A percentile compares a stretch with the other conserved stretches of the same genome.
Evolutionary conservation across 2,329 filamentous ascomycete species (phyloP).

Genomic region (Amesomyces nigricolor): DNA sequence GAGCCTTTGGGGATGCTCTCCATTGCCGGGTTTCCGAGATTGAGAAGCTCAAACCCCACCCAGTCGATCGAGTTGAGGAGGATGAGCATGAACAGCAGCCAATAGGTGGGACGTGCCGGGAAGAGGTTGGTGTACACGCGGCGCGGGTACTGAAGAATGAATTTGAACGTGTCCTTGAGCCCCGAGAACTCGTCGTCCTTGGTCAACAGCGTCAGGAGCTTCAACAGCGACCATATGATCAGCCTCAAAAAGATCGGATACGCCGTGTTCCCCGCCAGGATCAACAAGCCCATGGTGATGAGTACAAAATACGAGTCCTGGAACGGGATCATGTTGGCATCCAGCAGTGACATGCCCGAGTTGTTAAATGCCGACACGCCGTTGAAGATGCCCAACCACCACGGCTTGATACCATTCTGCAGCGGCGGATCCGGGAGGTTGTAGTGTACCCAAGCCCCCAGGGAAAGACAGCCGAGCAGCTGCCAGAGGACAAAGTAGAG

Average conservation of each 20-base stretch:
- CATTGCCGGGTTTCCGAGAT: slow-evolving; percentile 54
- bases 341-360: slow-evolving; percentile 62
- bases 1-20: slow-evolving; percentile 46
- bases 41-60: slow-evolving; percentile 60
- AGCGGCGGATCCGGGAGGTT: slow-evolving; percentile 43
- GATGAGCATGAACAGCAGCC: slow-evolving; percentile 56
- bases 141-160: slow-evolving; percentile 51
- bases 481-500: slow-evolving; percentile 57
- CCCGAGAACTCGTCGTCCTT: slow-evolving; percentile 33
- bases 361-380: slow-evolving; percentile 66
- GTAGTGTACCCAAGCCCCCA: slow-evolving; percentile 54
- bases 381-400: slow-evolving; percentile 65
- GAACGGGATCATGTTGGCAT: slow-evolving; percentile 61
- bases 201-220: slow-evolving; percentile 36
- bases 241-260: slow-evolving; percentile 60
- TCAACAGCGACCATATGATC: slow-evolving; percentile 49
- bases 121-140: slow-evolving; percentile 61
- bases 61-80: slow-evolving; percentile 59
- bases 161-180: slow-evolving; percentile 46
- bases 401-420: slow-evolving; percentile 56
- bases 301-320: slow-evolving; percentile 47
- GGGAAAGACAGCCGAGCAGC: slow-evolving; percentile 50
- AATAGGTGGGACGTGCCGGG: slow-evolving; percentile 59
- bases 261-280: slow-evolving; percentile 60
- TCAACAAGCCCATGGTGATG: slow-evolving; percentile 50